Percentiles rank a stretch among this genome's conserved stretches.
Evolutionary conservation across 257 asterid species (phyloP).

Genomic region (Solanum pinnatisectum): DNA sequence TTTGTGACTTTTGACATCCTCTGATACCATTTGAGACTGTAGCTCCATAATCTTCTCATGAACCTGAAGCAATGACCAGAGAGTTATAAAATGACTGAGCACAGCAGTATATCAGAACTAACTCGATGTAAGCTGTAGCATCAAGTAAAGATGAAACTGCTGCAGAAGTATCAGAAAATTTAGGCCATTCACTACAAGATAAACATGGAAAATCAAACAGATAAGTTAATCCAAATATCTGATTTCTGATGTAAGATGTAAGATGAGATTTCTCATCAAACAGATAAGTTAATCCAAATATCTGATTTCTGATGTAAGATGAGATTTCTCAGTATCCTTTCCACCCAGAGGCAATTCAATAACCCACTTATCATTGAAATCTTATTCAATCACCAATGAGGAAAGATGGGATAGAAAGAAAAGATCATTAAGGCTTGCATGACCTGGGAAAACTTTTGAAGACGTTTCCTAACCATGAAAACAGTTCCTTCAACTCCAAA

Average conservation of each 20-base stretch:
- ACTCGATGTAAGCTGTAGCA: neutral
- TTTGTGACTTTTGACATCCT: slow-evolving; percentile 23
- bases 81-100: neutral
- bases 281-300: neutral
- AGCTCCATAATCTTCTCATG: slow-evolving; percentile 61
- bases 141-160: neutral
- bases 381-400: neutral
- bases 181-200: neutral
- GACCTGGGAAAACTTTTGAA: neutral
- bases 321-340: neutral
- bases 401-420: neutral
- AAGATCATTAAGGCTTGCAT: neutral
- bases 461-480: neutral
- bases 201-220: neutral
- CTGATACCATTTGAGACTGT: slow-evolving; percentile 29
- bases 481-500: neutral
- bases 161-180: neutral
- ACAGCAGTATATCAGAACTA: neutral
- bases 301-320: neutral
- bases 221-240: neutral
- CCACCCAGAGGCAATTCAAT: neutral
- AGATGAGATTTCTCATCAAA: neutral
- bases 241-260: neutral
- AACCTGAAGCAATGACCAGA: slow-evolving; percentile 31
- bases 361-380: neutral